Percentiles rank a stretch among this genome's conserved stretches.
Conservation (phyloP, 2,329 filamentous ascomycete species). For the Penicillium corylophilum region DNA sequence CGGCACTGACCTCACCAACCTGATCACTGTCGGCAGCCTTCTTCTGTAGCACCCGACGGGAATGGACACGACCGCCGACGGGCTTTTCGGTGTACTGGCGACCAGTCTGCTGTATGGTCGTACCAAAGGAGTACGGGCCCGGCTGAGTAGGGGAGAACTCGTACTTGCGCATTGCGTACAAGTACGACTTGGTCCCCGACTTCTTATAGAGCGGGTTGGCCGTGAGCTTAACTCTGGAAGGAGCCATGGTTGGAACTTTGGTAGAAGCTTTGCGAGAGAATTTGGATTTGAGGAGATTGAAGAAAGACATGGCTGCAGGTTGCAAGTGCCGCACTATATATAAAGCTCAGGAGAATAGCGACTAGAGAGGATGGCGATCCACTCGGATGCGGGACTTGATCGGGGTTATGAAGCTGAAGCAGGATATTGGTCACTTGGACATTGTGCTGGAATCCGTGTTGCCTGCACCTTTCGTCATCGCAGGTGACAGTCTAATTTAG, state of each 20-base stretch:
- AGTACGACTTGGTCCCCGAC: conserved; percentile 63
- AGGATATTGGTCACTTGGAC: conserved; percentile 1
- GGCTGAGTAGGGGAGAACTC: conserved; percentile 62
- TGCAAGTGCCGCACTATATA: background rate
- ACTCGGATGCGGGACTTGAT: background rate
- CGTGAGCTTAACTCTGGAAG: conserved; percentile 50
- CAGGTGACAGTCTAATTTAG: conserved; percentile 4
- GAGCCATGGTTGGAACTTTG: conserved; percentile 30
- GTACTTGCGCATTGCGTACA: conserved; percentile 61
- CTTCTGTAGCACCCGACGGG: conserved; percentile 53
- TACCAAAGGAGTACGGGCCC: conserved; percentile 59
- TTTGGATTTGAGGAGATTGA: conserved; percentile 14
- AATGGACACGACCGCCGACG: conserved; percentile 51
- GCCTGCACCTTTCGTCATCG: conserved; percentile 3
- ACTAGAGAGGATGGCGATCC: background rate
- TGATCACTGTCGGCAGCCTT: conserved; percentile 35
- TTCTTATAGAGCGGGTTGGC: conserved; percentile 61
- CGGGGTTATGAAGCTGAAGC: background rate
- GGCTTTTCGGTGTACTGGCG: conserved; percentile 47
- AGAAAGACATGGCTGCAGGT: conserved; percentile 6
- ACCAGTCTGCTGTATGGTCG: conserved; percentile 50
- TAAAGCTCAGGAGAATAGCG: background rate
- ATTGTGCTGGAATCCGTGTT: too few relatives aligned
- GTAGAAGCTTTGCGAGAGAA: conserved; percentile 11
- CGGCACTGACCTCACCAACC: conserved; percentile 54